phyloP scores from a whole-genome alignment of 2,329 filamentous ascomycete species.

The Xylaria sp. region DNA sequence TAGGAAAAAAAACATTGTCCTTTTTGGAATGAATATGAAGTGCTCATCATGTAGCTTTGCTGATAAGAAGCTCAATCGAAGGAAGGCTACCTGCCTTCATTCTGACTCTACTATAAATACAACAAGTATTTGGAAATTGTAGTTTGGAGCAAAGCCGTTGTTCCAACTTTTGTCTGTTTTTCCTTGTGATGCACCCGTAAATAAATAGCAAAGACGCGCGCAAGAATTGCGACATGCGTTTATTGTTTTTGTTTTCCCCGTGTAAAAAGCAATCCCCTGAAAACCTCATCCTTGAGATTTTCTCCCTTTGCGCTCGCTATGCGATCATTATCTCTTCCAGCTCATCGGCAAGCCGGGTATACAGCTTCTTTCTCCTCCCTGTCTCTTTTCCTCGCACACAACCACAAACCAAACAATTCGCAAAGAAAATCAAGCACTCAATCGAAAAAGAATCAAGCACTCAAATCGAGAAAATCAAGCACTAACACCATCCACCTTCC shows the following conservation, averaged over 20 bases:
- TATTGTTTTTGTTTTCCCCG: no score
- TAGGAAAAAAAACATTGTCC: not conserved
- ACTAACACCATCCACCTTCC: slow-evolving; percentile 38
- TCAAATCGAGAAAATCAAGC: slow-evolving; percentile 21
- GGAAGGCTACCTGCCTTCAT: slow-evolving; percentile 2
- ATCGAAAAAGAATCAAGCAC: no score
- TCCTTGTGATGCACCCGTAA: not conserved
- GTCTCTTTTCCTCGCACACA: no score
- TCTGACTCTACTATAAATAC: slow-evolving; percentile 8
- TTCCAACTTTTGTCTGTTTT: not conserved
- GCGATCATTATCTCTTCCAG: not conserved
- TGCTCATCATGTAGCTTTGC: slow-evolving; percentile 2
- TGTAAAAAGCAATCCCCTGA: no score
- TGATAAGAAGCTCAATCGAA: not conserved
- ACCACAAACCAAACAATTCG: no score
- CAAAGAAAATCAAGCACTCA: no score
- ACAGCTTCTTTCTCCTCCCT: no score
- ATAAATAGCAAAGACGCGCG: no score
- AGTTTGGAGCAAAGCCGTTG: not conserved
- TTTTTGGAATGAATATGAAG: slow-evolving; percentile 4
- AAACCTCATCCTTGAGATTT: no score
- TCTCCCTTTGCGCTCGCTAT: not conserved
- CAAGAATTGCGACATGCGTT: not conserved
- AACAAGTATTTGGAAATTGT: slow-evolving; percentile 5
- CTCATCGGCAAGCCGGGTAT: not conserved